A percentile compares a stretch with the other conserved stretches of the same genome.
These are phyloP conservation scores for Akebia trifoliata DNA, from an alignment of 164 flowering plant species.

Conservation along the genomic window DNA sequence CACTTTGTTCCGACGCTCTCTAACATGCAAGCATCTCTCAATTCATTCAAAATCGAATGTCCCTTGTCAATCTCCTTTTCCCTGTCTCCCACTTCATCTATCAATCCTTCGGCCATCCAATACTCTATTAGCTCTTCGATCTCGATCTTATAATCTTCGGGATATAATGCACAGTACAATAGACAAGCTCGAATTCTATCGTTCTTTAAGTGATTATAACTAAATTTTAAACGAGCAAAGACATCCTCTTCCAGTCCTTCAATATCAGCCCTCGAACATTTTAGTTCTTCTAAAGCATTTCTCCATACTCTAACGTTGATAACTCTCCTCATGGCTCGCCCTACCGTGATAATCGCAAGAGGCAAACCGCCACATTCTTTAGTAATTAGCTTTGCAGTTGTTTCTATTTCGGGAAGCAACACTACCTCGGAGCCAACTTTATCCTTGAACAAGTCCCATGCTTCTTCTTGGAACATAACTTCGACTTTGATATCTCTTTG, in stretches of 20 bases:
- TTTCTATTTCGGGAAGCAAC: not conserved
- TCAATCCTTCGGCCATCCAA: constrained; percentile 24
- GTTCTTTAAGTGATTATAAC: constrained; percentile 13
- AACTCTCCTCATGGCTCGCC: constrained; percentile 15
- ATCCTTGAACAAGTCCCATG: constrained; percentile 15
- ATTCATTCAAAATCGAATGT: constrained; percentile 16
- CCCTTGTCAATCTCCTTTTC: constrained; percentile 15
- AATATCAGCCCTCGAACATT: not conserved
- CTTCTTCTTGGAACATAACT: constrained; percentile 10
- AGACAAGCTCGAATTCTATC: constrained; percentile 11
- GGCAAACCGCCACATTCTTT: constrained; percentile 25
- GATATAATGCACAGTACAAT: constrained; percentile 21
- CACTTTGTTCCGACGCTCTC: not conserved
- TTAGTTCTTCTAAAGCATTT: constrained; percentile 18
- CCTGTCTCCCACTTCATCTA: constrained; percentile 9
- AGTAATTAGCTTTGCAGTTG: constrained; percentile 5
- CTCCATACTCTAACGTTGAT: constrained; percentile 16
- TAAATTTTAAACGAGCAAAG: constrained; percentile 12
- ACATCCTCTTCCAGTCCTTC: constrained; percentile 5
- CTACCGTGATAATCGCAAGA: constrained; percentile 17
- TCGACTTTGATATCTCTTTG: constrained; percentile 8
- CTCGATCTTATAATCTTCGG: constrained; percentile 14
- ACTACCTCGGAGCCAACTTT: constrained; percentile 12
- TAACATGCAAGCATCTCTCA: constrained; percentile 15
- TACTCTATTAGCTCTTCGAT: constrained; percentile 13